Conservation (phyloP, 176 grass and related monocot genomes). For the Saccharum spontaneum region DNA sequence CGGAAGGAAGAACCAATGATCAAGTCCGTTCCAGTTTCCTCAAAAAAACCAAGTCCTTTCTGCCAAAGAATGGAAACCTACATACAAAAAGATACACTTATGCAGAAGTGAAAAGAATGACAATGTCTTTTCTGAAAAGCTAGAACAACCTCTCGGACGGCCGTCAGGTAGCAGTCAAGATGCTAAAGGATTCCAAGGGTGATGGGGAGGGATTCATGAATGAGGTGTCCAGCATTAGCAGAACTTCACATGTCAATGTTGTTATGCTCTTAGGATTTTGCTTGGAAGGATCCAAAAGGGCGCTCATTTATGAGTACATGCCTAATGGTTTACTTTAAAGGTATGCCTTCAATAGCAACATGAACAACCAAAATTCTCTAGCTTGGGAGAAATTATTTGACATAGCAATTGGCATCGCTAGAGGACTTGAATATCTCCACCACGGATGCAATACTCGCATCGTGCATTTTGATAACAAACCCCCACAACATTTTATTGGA, state of each 20-base stretch:
- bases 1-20: slow-evolving; percentile 2
- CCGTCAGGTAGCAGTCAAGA: slow-evolving; percentile 37
- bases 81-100: slow-evolving; percentile 40
- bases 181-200: slow-evolving; percentile 30
- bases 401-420: slow-evolving; percentile 37
- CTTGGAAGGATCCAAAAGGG: slow-evolving; percentile 47
- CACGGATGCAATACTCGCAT: slow-evolving; percentile 38
- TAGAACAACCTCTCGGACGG: slow-evolving; percentile 29
- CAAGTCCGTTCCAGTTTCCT: background rate
- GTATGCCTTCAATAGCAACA: background rate
- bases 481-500: slow-evolving; percentile 32
- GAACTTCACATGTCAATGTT: slow-evolving; percentile 51
- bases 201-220: slow-evolving; percentile 52
- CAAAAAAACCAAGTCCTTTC: slow-evolving; percentile 28
- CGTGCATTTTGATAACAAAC: slow-evolving; percentile 40
- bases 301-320: slow-evolving; percentile 59
- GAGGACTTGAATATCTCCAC: slow-evolving; percentile 45
- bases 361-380: background rate
- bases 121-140: slow-evolving; percentile 31
- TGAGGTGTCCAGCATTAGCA: slow-evolving; percentile 46
- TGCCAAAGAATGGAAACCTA: slow-evolving; percentile 30
- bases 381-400: slow-evolving; percentile 32
- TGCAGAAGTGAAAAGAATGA: slow-evolving; percentile 51
- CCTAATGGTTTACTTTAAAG: slow-evolving; percentile 42
- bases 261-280: slow-evolving; percentile 51